Conservation (phyloP, 768 basidiomycete species). For the Boletus sensibilis region DNA sequence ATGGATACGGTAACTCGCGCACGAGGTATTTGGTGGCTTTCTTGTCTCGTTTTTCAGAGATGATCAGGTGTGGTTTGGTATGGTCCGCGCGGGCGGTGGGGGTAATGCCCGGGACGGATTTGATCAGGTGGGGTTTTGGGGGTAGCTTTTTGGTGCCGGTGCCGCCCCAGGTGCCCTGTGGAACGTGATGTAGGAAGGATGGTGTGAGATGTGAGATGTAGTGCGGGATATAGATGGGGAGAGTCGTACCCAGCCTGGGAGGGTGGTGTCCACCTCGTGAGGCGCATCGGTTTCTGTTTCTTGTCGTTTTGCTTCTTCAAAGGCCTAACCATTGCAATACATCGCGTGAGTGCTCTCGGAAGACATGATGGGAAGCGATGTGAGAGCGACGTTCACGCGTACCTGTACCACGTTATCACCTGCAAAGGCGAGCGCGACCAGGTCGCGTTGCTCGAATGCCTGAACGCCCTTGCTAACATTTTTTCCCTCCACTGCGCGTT, state of each 20-base stretch:
- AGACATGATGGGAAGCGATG: background rate
- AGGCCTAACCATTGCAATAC: conserved; percentile 53
- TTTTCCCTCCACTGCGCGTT: conserved; percentile 47
- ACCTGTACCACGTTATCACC: conserved; percentile 95
- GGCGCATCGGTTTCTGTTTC: conserved; percentile 90
- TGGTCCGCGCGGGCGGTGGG: conserved; percentile 80
- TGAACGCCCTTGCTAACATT: conserved; percentile 42
- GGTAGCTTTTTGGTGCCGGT: conserved; percentile 58
- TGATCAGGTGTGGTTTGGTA: conserved; percentile 84
- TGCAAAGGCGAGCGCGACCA: conserved; percentile 94
- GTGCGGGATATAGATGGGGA: background rate
- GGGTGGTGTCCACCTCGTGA: conserved; percentile 79
- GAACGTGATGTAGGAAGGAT: too few species aligned
- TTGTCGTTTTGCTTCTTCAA: conserved; percentile 76
- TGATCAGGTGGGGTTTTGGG: conserved; percentile 71
- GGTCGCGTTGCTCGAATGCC: conserved; percentile 86
- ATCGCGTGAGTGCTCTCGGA: background rate
- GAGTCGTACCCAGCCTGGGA: conserved; percentile 88
- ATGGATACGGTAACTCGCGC: conserved; percentile 92
- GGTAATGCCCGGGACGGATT: conserved; percentile 79
- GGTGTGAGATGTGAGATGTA: too few species aligned
- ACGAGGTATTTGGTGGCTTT: conserved; percentile 88
- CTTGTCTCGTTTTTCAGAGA: conserved; percentile 93
- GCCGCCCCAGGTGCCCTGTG: conserved; percentile 91
- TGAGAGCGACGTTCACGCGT: conserved; percentile 20